These are phyloP conservation scores for Tympanopsis confertula DNA, from an alignment of 2,329 filamentous ascomycete genomes.

Conservation along the genomic window DNA sequence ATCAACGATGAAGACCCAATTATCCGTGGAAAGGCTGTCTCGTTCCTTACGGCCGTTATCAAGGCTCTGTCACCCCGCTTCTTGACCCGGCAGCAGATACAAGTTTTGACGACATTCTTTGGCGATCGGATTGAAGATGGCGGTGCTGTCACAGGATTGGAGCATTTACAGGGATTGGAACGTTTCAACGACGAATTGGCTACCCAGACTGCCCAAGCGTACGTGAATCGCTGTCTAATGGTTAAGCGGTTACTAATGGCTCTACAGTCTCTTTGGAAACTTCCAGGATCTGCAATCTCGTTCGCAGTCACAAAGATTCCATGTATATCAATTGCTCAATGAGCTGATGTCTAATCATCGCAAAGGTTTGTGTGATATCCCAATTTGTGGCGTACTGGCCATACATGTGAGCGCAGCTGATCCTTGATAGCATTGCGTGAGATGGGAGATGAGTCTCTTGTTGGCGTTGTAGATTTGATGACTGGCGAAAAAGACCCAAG, in stretches of 20 bases:
- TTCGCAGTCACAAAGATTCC: conserved; percentile 52
- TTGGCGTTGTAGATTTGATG: conserved; percentile 51
- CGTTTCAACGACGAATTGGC: conserved; percentile 40
- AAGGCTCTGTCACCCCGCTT: conserved; percentile 36
- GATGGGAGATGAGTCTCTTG: conserved; percentile 46
- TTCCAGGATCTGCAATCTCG: conserved; percentile 46
- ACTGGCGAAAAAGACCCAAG: conserved; percentile 59
- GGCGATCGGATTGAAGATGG: conserved; percentile 53
- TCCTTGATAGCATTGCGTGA: conserved; percentile 30
- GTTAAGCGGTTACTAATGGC: not conserved
- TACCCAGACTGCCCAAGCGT: conserved; percentile 7
- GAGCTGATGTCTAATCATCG: conserved; percentile 50
- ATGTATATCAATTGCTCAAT: conserved; percentile 50
- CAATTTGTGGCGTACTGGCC: not conserved
- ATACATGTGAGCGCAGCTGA: conserved; percentile 6
- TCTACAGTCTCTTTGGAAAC: conserved; percentile 30
- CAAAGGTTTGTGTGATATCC: conserved; percentile 23
- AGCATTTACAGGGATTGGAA: conserved; percentile 44
- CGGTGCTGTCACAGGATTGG: conserved; percentile 43
- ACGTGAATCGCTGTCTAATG: conserved; percentile 1
- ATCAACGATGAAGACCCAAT: conserved; percentile 54
- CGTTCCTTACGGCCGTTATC: conserved; percentile 27
- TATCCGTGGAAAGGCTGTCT: conserved; percentile 43
- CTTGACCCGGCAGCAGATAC: conserved; percentile 46
- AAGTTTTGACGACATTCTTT: conserved; percentile 53